Evolutionary conservation across 2,329 filamentous ascomycete genomes (phyloP).

Genomic region (Anthostomella pinea): DNA sequence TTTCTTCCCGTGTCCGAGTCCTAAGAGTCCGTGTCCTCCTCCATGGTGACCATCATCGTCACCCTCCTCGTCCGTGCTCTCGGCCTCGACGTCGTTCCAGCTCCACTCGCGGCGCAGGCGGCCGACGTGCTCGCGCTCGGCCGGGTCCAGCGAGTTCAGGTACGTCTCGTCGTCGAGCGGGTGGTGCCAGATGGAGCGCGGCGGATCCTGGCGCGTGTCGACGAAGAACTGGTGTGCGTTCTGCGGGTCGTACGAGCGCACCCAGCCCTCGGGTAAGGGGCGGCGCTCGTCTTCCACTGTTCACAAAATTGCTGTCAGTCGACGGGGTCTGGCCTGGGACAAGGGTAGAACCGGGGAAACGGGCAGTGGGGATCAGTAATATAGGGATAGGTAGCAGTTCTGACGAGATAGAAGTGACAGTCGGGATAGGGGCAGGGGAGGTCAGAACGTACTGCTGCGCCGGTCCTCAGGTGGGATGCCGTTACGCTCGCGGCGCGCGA

Average conservation of each 20-base stretch:
- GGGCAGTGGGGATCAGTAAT: background rate
- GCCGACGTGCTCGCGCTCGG: constrained; percentile 47
- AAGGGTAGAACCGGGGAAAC: too few relatives aligned
- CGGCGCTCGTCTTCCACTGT: constrained; percentile 57
- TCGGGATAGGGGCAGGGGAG: background rate
- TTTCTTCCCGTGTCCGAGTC: background rate
- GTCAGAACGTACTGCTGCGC: constrained; percentile 38
- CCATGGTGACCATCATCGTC: background rate
- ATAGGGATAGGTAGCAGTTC: too few relatives aligned
- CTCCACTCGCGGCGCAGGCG: constrained; percentile 32
- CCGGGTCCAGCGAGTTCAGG: constrained; percentile 43
- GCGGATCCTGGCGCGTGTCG: constrained; percentile 52
- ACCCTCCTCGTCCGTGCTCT: constrained; percentile 44
- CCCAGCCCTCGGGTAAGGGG: constrained; percentile 53
- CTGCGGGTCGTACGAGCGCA: constrained; percentile 52
- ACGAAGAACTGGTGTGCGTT: constrained; percentile 61
- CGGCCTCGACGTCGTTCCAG: constrained; percentile 40
- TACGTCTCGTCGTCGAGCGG: constrained; percentile 58
- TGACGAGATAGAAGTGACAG: background rate
- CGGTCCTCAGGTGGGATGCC: constrained; percentile 51
- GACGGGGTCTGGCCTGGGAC: too few relatives aligned
- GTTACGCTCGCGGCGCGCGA: constrained; percentile 39
- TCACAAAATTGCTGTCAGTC: too few relatives aligned
- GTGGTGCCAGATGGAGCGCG: constrained; percentile 59
- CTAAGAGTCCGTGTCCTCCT: background rate